Conservation (phyloP, 1,284 basidiomycete genomes). For the Mixia osmundae region DNA sequence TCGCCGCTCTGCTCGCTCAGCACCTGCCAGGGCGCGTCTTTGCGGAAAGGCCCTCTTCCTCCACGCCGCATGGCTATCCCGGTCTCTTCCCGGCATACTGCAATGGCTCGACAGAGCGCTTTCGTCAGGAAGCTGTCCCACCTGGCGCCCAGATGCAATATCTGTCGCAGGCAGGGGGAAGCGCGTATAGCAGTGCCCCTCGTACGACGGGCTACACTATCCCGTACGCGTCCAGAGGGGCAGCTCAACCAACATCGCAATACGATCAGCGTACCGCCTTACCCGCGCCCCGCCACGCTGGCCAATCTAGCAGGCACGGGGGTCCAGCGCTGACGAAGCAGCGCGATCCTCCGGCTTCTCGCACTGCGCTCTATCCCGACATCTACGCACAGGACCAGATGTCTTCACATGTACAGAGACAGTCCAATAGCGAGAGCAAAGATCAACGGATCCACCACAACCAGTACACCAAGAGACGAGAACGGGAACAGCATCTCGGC, state of each 20-base stretch:
- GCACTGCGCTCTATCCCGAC: background rate
- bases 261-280: background rate
- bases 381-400: no score
- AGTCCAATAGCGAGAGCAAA: no score
- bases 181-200: slow-evolving; percentile 1
- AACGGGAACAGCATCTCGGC: no score
- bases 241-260: background rate
- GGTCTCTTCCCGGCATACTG: slow-evolving; percentile 8
- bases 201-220: background rate
- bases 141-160: slow-evolving; percentile 4
- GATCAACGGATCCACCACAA: no score
- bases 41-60: slow-evolving; percentile 12
- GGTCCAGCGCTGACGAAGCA: background rate
- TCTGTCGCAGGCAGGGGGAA: background rate
- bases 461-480: no score
- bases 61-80: slow-evolving; percentile 17
- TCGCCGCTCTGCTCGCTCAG: slow-evolving; percentile 14
- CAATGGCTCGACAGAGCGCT: no score
- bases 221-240: background rate
- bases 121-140: slow-evolving; percentile 3
- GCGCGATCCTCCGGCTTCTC: background rate
- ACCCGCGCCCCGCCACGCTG: background rate
- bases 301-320: background rate
- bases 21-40: slow-evolving; percentile 13
- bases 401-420: no score